These are phyloP conservation scores for Calonectria fujianensis DNA, from an alignment of 2,329 filamentous ascomycete genomes.

Conservation along the genomic window DNA sequence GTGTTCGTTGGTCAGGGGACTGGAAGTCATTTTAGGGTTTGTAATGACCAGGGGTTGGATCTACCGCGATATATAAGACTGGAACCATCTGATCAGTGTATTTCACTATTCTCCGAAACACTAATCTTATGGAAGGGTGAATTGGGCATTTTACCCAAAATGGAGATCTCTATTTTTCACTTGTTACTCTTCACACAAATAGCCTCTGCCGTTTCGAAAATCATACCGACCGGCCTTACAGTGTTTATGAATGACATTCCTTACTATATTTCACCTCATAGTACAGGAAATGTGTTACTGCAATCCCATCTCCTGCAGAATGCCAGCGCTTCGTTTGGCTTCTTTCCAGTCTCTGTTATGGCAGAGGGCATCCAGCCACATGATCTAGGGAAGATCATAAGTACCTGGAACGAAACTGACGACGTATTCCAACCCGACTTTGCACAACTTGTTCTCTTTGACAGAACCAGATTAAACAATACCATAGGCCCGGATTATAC, in stretches of 20 bases:
- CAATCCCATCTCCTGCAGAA: not conserved
- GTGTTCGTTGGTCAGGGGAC: not conserved
- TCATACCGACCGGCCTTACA: not conserved
- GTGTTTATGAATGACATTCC: not conserved
- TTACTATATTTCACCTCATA: not conserved
- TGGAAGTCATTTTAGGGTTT: not conserved
- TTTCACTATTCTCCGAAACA: too few species aligned
- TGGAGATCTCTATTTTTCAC: not conserved
- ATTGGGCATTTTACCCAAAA: not conserved
- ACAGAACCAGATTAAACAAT: not conserved
- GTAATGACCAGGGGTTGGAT: too few species aligned
- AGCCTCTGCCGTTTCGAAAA: not conserved
- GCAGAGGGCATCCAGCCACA: not conserved
- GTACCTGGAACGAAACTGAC: not conserved
- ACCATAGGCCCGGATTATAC: not conserved
- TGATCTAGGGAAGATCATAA: not conserved
- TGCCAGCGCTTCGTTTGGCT: not conserved
- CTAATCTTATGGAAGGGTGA: too few species aligned
- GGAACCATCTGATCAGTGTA: too few species aligned
- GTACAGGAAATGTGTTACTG: not conserved
- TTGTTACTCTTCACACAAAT: not conserved
- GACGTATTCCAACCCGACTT: slow-evolving; percentile 4
- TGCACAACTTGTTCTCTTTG: not conserved
- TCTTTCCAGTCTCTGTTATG: not conserved
- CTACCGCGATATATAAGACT: too few species aligned